phyloP scores from a whole-genome alignment of 192 early-diverging fungal species.

The Geranomyces variabilis region DNA sequence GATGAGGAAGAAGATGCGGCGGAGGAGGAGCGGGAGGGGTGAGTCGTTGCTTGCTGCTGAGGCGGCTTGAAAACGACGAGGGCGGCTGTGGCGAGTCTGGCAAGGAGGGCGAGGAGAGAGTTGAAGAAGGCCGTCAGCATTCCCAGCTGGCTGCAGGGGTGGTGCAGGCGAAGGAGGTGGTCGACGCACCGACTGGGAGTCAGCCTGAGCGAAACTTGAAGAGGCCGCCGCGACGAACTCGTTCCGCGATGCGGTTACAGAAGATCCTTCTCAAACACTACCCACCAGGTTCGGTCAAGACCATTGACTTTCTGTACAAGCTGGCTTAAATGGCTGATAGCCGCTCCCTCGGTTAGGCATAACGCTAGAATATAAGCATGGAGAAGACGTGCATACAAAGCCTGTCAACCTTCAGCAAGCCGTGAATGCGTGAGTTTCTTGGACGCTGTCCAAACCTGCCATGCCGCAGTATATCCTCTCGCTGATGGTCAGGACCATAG shows the following conservation, averaged over 20 bases:
- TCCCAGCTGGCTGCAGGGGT: not conserved
- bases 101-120: not conserved
- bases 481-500: not conserved
- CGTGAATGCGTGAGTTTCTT: constrained; percentile 9
- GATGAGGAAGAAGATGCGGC: not conserved
- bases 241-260: constrained; percentile 31
- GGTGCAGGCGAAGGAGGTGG: not conserved
- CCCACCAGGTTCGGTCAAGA: constrained; percentile 29
- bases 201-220: not conserved
- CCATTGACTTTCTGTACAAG: not conserved
- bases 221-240: no score
- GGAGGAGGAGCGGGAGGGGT: not conserved
- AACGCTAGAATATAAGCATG: constrained; percentile 36
- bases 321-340: not conserved
- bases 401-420: constrained; percentile 21
- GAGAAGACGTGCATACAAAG: constrained; percentile 4
- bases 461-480: no score
- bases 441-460: not conserved
- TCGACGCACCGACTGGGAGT: not conserved
- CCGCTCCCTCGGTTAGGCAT: constrained; percentile 16
- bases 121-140: constrained; percentile 1
- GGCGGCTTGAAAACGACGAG: not conserved
- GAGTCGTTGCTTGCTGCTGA: not conserved
- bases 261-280: constrained; percentile 31
- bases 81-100: not conserved